Percentiles rank a stretch among this genome's conserved stretches.
Evolutionary conservation across 164 flowering plant genomes (phyloP).

Genomic region (Saururus chinensis): DNA sequence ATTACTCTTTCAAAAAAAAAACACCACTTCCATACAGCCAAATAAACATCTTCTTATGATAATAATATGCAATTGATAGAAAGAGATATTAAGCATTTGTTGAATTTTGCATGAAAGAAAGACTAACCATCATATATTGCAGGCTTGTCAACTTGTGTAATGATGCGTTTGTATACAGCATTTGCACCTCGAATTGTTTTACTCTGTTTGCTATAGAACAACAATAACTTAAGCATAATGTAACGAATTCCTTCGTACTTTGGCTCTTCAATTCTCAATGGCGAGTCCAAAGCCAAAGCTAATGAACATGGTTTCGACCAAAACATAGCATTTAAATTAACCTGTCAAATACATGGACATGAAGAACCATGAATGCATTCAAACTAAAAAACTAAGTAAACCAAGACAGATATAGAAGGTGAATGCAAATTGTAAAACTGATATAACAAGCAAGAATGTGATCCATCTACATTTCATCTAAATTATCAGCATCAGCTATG

Average conservation of each 20-base stretch:
- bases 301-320: constrained; percentile 80
- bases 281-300: constrained; percentile 71
- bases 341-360: constrained; percentile 27
- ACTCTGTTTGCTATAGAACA: constrained; percentile 91
- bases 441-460: too few relatives aligned
- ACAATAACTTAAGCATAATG: constrained; percentile 51
- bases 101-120: background rate
- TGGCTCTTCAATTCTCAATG: constrained; percentile 75
- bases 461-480: too few relatives aligned
- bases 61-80: too few relatives aligned
- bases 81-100: background rate
- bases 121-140: constrained; percentile 65
- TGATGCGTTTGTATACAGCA: constrained; percentile 58
- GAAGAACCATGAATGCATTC: background rate
- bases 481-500: too few relatives aligned
- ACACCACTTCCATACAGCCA: too few relatives aligned
- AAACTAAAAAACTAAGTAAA: background rate
- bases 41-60: too few relatives aligned
- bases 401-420: background rate
- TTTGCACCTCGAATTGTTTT: constrained; percentile 78
- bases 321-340: constrained; percentile 66
- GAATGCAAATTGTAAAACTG: background rate
- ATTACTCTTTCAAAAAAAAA: too few relatives aligned
- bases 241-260: constrained; percentile 50
- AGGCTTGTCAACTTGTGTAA: constrained; percentile 76